Base-by-base conservation (phyloP, 768 basidiomycete genomes). In the Chalciporus sphaerocephalus region DNA sequence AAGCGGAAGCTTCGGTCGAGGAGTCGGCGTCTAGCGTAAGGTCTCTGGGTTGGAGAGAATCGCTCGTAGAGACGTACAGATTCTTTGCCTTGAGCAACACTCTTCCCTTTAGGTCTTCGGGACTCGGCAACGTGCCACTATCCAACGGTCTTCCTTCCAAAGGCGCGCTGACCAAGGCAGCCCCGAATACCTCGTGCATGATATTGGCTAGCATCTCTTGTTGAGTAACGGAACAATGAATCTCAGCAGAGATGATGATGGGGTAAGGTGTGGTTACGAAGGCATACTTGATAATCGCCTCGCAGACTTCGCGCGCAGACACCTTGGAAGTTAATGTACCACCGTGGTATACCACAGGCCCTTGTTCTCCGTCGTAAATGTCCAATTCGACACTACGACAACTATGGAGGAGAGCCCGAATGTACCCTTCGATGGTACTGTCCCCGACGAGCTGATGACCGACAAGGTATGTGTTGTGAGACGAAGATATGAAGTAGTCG, bases 341-440 rank as follows among this genome's bases (percentile, higher is more conserved):
- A 17, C 92, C 91, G 57, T 98, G 94, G 55, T 84, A 93, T 5
- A 97, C 79, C 60, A 88, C 71, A 0, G 95, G 95, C 50, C 87
- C 92, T 3, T 56, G 64, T 24, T 92, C 87, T 10, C 94, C 93
- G 51, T 96, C 91, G 60, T 84, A 96, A 34, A 94, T 82, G 55
- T 98, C 95, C 57, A 98, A 65, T 66, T 98, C 94, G 22, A 98
- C 94, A 45, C 88, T 92, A n/a, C 94, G 79, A 61, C 93, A 95
- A 27, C 90, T 81, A 40, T 87, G 88, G 33, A 96, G 72, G 32
- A 97, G 69, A 1, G 93, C 93, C 0, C 95, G 75, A 45, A 97
- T 92, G 61, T 98, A 98, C 0, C 95, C 81, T 58, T 96, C 94
- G 21, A 91, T 80, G 0, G 93, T 93, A 50, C 88, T 92, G 23